Base-by-base conservation (phyloP, 352 stramenopile genomes). In the Phytophthora ramorum region DNA sequence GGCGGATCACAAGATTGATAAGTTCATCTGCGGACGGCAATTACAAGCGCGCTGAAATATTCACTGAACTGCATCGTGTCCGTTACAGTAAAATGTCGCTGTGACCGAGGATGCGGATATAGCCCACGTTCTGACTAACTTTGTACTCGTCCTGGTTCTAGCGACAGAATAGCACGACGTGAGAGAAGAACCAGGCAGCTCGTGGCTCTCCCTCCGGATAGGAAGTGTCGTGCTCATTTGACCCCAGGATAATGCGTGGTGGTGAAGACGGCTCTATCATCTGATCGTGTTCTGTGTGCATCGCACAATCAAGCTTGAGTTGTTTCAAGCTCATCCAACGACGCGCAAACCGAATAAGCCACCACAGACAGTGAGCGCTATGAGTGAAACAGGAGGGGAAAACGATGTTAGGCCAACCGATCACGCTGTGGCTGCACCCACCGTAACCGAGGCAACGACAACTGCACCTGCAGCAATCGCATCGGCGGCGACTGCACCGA, bases 181-280 rank as follows among this genome's bases (percentile, higher is more conserved):
- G 26, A 32, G 4, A 26, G 28, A 5, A 34, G 28, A 34, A 34
- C 28, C 17, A 24, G n/a, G 8, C n/a, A 46, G 2, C 40, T 7
- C 9, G 37, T 22, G 26, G 10, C n/a, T 16, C 17, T 46, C 19
- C 40, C 5, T 28, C 40, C 38, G 38, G 16, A 24, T n/a, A 44
- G 17, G 38, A 45, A 45, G 40, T 26, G 14, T 37, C 17, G 20
- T 30, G 24, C 7, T 30, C 37, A 56, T 55, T 43, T 44, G 45
- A n/a, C 30, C 7, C 17, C 32, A 41, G 20, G 57, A 71, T 66
- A 66, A 67, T 71, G 63, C 63, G 12, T 35, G 54, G 48, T 17
- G 57, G 50, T 9, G 44, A 52, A 44, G 22, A 44, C 57, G 50
- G 34, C 41, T 54, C 34, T 46, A 35, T 45, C n/a, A 32, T 26